Percentiles rank a stretch among this genome's conserved stretches.
These are phyloP conservation scores for Solanum boliviense DNA, from an alignment of 257 asterid species.

Conservation along the genomic window DNA sequence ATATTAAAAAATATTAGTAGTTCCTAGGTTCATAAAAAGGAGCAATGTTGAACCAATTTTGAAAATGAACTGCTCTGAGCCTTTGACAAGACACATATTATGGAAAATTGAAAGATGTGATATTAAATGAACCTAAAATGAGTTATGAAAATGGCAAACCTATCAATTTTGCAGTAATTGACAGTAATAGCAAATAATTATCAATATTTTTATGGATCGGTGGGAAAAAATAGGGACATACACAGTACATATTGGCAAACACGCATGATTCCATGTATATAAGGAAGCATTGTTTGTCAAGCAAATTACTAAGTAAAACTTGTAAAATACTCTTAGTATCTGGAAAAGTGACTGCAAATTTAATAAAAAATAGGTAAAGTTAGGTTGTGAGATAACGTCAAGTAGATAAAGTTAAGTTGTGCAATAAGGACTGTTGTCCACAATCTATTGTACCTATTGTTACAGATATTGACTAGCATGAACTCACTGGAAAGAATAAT, in stretches of 20 bases:
- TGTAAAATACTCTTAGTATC: background rate
- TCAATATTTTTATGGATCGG: background rate
- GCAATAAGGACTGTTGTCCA: background rate
- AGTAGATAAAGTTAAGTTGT: background rate
- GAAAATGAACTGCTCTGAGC: background rate
- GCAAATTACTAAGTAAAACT: background rate
- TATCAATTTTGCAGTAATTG: background rate
- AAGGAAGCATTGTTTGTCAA: background rate
- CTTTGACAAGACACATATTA: background rate
- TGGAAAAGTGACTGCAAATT: background rate
- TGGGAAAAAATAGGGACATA: background rate
- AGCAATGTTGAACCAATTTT: background rate
- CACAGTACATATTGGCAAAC: background rate
- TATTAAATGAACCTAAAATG: background rate
- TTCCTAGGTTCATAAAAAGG: background rate
- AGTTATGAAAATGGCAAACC: background rate
- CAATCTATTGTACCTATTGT: background rate
- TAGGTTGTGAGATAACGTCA: background rate
- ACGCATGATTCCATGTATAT: background rate
- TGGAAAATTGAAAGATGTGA: background rate
- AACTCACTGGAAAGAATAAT: constrained; percentile 72
- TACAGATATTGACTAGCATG: background rate
- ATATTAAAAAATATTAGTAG: constrained; percentile 1
- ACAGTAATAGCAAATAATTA: background rate
- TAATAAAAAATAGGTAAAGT: background rate